A percentile compares a stretch with the other conserved stretches of the same genome.
phyloP scores from a whole-genome alignment of 116 monocot species.

The Thalassia testudinum region DNA sequence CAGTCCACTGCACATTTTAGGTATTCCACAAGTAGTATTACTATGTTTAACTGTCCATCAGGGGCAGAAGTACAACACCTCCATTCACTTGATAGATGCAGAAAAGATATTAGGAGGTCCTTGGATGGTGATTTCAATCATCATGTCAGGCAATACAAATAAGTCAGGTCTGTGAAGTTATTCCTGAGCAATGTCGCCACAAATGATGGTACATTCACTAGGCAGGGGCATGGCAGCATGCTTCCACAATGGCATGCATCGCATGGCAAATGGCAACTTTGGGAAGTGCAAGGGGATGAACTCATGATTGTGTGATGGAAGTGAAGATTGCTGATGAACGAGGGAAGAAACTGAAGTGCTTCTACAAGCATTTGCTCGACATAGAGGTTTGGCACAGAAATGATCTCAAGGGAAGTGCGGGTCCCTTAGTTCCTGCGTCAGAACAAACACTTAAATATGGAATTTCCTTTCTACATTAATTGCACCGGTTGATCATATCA shows the following conservation, averaged over 20 bases:
- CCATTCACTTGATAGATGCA: conserved; percentile 56
- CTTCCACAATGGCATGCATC: conserved; percentile 28
- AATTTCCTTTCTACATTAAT: conserved; percentile 6
- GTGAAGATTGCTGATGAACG: conserved; percentile 39
- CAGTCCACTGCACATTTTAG: neutral
- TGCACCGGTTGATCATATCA: no score
- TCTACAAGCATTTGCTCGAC: conserved; percentile 44
- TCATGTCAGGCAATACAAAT: conserved; percentile 34
- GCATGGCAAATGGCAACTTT: conserved; percentile 32
- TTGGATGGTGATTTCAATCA: conserved; percentile 53
- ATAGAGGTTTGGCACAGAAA: conserved; percentile 40
- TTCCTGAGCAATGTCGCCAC: conserved; percentile 54
- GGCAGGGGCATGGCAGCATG: conserved; percentile 25
- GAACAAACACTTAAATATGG: conserved; percentile 77
- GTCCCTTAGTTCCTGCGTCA: conserved; percentile 77
- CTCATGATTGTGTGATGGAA: conserved; percentile 38
- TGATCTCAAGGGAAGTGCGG: conserved; percentile 54
- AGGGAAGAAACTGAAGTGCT: conserved; percentile 45
- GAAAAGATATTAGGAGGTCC: conserved; percentile 25
- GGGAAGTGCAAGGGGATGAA: conserved; percentile 20
- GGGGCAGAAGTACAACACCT: conserved; percentile 46
- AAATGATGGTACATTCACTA: conserved; percentile 22
- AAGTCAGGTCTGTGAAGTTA: conserved; percentile 32
- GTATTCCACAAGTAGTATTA: conserved; percentile 13
- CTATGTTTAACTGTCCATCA: conserved; percentile 7